Evolutionary conservation across 345 rosid genomes (phyloP), one percentile per base, ranked within the genome.

Genomic region (Eucalyptus brandiana): DNA sequence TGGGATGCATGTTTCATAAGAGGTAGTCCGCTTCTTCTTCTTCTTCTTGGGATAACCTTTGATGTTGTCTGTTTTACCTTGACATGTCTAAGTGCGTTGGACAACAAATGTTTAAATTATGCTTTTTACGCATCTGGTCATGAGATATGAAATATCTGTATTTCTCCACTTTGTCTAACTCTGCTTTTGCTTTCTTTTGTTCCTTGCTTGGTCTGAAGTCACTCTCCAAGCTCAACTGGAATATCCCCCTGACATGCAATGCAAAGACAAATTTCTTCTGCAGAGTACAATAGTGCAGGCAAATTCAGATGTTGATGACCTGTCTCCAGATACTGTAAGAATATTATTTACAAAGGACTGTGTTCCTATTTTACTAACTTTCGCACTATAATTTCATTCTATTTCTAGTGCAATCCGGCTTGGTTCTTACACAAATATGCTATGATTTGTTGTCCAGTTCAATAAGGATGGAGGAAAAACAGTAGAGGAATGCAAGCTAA

Each of bases 241-340:
- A 91, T 91, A 91, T 92, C 99, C 98, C 90, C 95, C 93, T 34
- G 97, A 96, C 90, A 93, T 97, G 98, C 98, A 95, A 90, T 97
- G 99, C 94, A 98, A 96, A 93, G 99, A 98, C 93, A 98, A 97
- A 89, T 98, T 98, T 94, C 98, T 98, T 91, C 92, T 98, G 83
- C 99, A 95, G 93, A 95, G 99, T 91, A 96, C 98, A 42, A 90
- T 91, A 40, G 98, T 98, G 87, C 95, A 94, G 87, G 92, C 97
- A 21, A 95, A 95, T 93, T 92, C 94, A 44, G 98, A 97, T 88
- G 95, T 95, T 13, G 99, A 98, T 91, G 99, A 96, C 80, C 96
- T 98, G 89, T 95, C 98, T 23, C 94, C 95, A 76, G 97, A 97
- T 90, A 96, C 96, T 24, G 99, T 98, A 93, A 92, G 96, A 88